Percentiles rank a stretch among this genome's conserved stretches.
phyloP scores from a whole-genome alignment of 371 early-diverging fungal species.

The Batkoa obscura region DNA sequence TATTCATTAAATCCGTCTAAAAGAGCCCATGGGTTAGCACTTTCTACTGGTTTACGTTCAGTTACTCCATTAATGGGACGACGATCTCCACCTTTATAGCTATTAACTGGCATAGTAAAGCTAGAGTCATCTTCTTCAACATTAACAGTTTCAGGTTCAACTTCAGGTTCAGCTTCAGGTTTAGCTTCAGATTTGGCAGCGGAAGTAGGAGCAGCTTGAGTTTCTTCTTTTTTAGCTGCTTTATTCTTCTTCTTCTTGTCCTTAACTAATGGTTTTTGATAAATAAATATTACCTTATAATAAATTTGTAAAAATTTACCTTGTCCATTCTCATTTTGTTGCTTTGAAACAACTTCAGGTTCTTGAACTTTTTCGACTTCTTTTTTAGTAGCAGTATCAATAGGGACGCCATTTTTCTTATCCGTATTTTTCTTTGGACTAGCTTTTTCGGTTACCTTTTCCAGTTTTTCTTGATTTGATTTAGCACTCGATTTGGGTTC shows the following conservation, averaged over 20 bases:
- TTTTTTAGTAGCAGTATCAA: neutral
- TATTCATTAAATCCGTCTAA: neutral
- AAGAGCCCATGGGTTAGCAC: neutral
- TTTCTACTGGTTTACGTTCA: neutral
- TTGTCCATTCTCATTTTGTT: neutral
- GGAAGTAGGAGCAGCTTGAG: no score
- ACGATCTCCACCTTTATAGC: neutral
- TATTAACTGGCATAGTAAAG: neutral
- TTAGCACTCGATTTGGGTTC: neutral
- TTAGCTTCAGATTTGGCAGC: neutral
- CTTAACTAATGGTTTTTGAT: neutral
- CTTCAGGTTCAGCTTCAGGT: neutral
- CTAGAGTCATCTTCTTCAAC: neutral
- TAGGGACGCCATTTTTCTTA: neutral
- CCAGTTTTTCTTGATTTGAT: no score
- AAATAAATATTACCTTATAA: neutral
- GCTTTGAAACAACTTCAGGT: neutral
- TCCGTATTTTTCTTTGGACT: no score
- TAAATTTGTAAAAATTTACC: neutral
- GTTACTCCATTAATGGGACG: neutral
- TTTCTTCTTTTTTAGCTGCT: no score
- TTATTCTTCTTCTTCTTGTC: neutral
- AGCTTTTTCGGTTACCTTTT: no score
- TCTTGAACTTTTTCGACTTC: neutral
- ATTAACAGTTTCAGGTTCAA: neutral